phyloP scores from a whole-genome alignment of 352 stramenopile genomes.

The Plasmopara halstedii region DNA sequence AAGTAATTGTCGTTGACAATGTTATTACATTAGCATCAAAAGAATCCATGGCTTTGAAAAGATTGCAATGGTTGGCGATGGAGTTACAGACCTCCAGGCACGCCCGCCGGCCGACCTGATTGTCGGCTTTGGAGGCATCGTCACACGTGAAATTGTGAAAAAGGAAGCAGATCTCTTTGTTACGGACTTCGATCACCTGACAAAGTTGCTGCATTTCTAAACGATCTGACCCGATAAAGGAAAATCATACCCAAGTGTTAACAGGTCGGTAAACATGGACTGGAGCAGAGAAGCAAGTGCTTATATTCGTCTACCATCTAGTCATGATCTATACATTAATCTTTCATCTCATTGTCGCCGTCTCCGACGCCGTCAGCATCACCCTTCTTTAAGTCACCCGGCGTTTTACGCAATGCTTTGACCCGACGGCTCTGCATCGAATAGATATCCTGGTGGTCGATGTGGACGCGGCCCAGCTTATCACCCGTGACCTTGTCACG shows the following conservation, averaged over 20 bases:
- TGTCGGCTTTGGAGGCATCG: conserved; percentile 96
- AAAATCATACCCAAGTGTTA: too few relatives aligned
- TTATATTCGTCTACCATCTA: conserved; percentile 27
- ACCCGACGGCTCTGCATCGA: conserved; percentile 92
- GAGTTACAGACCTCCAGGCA: conserved; percentile 96
- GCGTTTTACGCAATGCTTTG: conserved; percentile 90
- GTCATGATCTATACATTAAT: conserved; percentile 32
- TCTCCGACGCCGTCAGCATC: conserved; percentile 26
- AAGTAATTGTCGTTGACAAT: conserved; percentile 6
- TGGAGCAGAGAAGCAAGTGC: conserved; percentile 17
- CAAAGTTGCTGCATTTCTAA: conserved; percentile 34
- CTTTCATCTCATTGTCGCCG: conserved; percentile 34
- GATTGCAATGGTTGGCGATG: conserved; percentile 98
- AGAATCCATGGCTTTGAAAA: conserved; percentile 87
- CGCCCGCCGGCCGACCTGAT: conserved; percentile 95
- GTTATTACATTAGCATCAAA: conserved; percentile 65
- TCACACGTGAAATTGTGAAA: conserved; percentile 90
- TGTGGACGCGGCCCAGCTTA: conserved; percentile 96
- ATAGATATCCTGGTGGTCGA: conserved; percentile 97
- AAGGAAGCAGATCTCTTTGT: conserved; percentile 96
- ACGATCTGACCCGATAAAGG: too few relatives aligned
- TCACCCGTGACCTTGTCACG: conserved; percentile 96
- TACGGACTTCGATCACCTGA: conserved; percentile 91
- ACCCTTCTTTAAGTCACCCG: conserved; percentile 67
- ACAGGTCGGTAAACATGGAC: too few relatives aligned